Evolutionary conservation across 148 eudicot species (phyloP).

Genomic region (Drosera capensis): DNA sequence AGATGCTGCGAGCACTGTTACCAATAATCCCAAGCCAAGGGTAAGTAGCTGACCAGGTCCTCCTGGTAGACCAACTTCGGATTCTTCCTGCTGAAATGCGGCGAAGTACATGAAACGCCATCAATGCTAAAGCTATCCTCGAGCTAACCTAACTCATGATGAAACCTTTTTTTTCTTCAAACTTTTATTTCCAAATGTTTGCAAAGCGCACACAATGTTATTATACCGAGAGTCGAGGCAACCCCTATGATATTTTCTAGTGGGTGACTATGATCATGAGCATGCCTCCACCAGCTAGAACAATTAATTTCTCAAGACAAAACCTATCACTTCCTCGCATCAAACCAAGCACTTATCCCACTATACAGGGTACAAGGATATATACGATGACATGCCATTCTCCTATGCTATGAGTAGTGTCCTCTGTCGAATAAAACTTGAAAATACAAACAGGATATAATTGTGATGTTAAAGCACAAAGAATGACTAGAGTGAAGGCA

Average conservation of each 20-base stretch:
- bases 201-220: constrained; percentile 20
- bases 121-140: not conserved
- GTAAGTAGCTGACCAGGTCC: constrained; percentile 68
- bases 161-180: no score
- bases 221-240: not conserved
- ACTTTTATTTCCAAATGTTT: no score
- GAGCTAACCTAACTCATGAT: not conserved
- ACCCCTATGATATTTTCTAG: no score
- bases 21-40: constrained; percentile 77
- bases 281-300: no score
- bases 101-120: not conserved
- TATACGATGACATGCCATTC: not conserved
- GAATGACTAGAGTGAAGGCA: no score
- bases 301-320: no score
- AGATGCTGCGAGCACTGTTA: constrained; percentile 74
- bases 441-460: not conserved
- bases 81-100: constrained; percentile 71
- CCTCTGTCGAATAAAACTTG: not conserved
- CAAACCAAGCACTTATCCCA: no score
- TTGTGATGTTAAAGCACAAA: not conserved
- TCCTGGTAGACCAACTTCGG: constrained; percentile 40
- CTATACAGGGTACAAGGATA: not conserved
- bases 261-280: no score
- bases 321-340: no score
- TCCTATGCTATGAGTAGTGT: not conserved